These are phyloP conservation scores for Neonectria neomacrospora DNA, from an alignment of 2,329 filamentous ascomycete species.

Conservation along the genomic window DNA sequence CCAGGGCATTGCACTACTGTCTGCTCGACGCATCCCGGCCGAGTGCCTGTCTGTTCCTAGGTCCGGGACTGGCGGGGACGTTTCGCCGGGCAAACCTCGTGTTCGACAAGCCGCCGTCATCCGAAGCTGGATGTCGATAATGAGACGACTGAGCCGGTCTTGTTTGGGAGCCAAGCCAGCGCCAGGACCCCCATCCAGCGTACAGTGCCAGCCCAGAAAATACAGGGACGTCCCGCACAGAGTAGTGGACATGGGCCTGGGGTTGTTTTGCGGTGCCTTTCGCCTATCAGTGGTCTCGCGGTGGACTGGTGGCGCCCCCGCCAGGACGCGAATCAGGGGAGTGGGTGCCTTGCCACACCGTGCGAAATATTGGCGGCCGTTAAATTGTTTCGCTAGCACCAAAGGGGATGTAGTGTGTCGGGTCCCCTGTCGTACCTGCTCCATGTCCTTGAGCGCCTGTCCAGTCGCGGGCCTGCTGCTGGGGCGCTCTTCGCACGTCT, in stretches of 20 bases:
- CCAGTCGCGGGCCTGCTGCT: conserved; percentile 28
- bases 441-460: conserved; percentile 38
- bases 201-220: conserved; percentile 24
- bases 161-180: conserved; percentile 19
- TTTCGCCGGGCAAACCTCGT: conserved; percentile 10
- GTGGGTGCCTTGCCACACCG: conserved; percentile 30
- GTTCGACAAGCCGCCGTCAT: conserved; percentile 34
- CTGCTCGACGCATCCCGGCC: not conserved
- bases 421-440: conserved; percentile 39
- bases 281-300: conserved; percentile 17
- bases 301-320: conserved; percentile 4
- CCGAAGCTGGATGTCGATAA: conserved; percentile 36
- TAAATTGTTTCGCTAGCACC: conserved; percentile 43
- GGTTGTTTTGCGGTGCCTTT: not conserved
- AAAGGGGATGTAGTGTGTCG: conserved; percentile 33
- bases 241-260: conserved; percentile 13
- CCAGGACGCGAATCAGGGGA: conserved; percentile 35
- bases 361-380: conserved; percentile 31
- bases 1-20: not conserved
- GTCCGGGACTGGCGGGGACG: not conserved
- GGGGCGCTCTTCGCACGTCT: conserved; percentile 32
- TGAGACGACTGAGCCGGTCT: conserved; percentile 19
- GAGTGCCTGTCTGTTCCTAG: not conserved
- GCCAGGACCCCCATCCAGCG: conserved; percentile 1
- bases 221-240: conserved; percentile 17